Conservation (phyloP, 257 asterid genomes). For the Nicotiana tabacum region DNA sequence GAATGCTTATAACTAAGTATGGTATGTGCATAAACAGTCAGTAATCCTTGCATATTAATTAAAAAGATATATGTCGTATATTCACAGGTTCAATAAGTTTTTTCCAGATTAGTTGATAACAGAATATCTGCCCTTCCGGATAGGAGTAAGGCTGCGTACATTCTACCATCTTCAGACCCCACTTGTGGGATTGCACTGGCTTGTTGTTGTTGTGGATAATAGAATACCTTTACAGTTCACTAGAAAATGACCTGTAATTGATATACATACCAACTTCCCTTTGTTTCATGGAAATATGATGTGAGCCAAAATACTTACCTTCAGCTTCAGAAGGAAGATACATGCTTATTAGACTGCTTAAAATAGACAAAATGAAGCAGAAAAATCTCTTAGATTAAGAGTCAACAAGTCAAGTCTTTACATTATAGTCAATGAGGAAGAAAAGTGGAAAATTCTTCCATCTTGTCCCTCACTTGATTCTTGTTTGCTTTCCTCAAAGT, state of each 20-base stretch:
- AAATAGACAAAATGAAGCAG: neutral
- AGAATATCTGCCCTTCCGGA: no score
- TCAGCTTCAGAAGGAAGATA: neutral
- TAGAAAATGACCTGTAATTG: neutral
- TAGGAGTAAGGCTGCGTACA: no score
- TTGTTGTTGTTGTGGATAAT: no score
- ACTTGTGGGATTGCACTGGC: no score
- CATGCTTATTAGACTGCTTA: neutral
- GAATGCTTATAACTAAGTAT: no score
- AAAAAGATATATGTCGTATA: no score
- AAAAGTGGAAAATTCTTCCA: neutral
- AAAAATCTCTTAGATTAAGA: neutral
- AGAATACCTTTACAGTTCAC: no score
- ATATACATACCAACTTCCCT: neutral
- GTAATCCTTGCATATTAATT: no score
- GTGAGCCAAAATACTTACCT: neutral
- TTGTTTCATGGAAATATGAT: neutral
- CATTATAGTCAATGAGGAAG: neutral
- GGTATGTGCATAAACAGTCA: no score
- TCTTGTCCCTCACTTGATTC: neutral
- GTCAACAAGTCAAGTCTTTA: constrained; percentile 1
- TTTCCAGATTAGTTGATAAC: no score
- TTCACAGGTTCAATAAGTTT: no score
- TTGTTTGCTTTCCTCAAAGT: neutral
- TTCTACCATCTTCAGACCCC: no score